Conservation (phyloP, 208 protist species). For the Tetramitus jugosus region DNA sequence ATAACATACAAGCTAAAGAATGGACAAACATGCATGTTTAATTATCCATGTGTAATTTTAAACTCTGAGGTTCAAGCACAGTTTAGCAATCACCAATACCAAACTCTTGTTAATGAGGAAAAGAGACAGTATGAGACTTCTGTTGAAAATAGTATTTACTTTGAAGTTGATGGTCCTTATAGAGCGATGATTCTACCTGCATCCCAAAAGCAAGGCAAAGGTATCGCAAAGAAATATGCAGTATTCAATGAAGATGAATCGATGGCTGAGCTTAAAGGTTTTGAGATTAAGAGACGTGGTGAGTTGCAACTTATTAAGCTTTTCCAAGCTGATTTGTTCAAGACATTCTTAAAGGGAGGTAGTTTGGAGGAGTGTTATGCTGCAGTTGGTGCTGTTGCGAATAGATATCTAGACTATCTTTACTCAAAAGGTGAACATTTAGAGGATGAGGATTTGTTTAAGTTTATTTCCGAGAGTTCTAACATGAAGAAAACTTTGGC, state of each 20-base stretch:
- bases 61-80: constrained; percentile 92
- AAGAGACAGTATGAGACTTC: constrained; percentile 30
- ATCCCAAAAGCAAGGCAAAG: constrained; percentile 94
- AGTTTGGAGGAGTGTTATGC: constrained; percentile 89
- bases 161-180: constrained; percentile 99
- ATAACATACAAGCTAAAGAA: constrained; percentile 66
- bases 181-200: constrained; percentile 97
- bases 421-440: constrained; percentile 49
- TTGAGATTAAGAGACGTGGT: constrained; percentile 99
- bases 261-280: constrained; percentile 99
- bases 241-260: constrained; percentile 95
- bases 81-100: constrained; percentile 99
- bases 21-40: constrained; percentile 62
- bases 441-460: constrained; percentile 87
- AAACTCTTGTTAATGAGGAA: constrained; percentile 55
- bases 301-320: constrained; percentile 99
- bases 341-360: constrained; percentile 87
- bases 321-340: constrained; percentile 94
- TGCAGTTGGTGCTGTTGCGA: constrained; percentile 83
- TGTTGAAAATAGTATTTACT: constrained; percentile 96
- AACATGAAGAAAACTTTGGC: constrained; percentile 87
- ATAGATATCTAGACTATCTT: constrained; percentile 94
- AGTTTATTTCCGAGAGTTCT: constrained; percentile 92
- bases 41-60: constrained; percentile 96
- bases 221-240: constrained; percentile 98